phyloP scores from a whole-genome alignment of 2,329 filamentous ascomycete species.

The Myriosclerotinia curreyana region DNA sequence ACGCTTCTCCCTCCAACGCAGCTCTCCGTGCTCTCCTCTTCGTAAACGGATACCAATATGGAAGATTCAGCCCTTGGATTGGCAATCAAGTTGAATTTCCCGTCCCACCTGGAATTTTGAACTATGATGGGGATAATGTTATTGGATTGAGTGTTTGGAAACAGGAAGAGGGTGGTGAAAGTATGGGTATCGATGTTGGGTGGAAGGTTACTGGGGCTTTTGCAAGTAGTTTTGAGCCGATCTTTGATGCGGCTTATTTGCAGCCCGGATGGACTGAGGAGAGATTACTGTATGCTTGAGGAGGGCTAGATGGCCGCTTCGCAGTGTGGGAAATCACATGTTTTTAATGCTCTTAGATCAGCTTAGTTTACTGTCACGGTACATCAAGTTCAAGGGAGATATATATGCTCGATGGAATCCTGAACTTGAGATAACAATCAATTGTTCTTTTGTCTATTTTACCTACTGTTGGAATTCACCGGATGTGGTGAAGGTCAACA shows the following conservation, averaged over 20 bases:
- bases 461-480: too few species aligned
- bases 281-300: slow-evolving; percentile 18
- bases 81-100: slow-evolving; percentile 21
- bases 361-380: too few species aligned
- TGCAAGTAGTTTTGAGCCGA: slow-evolving; percentile 20
- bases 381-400: too few species aligned
- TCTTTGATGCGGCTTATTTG: slow-evolving; percentile 19
- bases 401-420: too few species aligned
- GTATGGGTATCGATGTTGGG: slow-evolving; percentile 13
- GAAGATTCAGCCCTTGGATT: slow-evolving; percentile 22
- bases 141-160: slow-evolving; percentile 21
- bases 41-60: slow-evolving; percentile 53
- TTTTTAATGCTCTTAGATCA: too few species aligned
- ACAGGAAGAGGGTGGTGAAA: slow-evolving; percentile 11
- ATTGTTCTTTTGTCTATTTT: too few species aligned
- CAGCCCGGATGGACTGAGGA: slow-evolving; percentile 17
- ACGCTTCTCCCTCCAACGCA: slow-evolving; percentile 43
- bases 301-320: background rate
- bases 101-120: slow-evolving; percentile 22
- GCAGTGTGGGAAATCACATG: too few species aligned
- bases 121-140: slow-evolving; percentile 21
- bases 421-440: too few species aligned
- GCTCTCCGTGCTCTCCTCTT: slow-evolving; percentile 54
- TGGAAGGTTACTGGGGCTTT: slow-evolving; percentile 17
- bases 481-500: too few species aligned